Evolutionary conservation across 768 basidiomycete species (phyloP), one percentile per base, ranked within the genome.

Genomic region (Exsudoporus frostii): DNA sequence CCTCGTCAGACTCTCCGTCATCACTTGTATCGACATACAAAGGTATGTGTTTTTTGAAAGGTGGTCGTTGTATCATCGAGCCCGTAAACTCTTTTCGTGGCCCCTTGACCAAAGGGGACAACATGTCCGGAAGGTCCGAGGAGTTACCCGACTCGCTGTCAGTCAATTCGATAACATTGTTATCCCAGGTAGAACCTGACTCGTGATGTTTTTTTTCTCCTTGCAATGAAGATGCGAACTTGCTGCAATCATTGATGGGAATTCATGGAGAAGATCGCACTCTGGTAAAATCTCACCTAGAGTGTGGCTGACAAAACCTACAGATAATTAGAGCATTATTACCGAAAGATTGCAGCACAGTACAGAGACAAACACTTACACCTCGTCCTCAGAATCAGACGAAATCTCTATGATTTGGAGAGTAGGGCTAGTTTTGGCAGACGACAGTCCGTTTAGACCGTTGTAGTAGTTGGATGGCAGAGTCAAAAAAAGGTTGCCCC

Each of bases 401-500:
- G 79, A 82, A 65, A 83, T 79, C 58, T 83, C 79, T 53, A 85
- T 82, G 22, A 84, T 68, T 40, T 75, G 69, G 38, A 59, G 57
- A 34, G 58, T 33, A 5, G 51, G 48, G 55, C 20, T 34, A 29
- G 29, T 49, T 47, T 29, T 46, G 17, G 22, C 22, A 15, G 45
- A 40, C 15, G 41, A 50, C 29, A 24, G 22, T 10, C 54, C 51
- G 11, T 25, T 56, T 7, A 19, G 27, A 39, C 1, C 17, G 29
- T 47, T 4, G 3, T 13, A 0, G 19, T 48, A 10, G 5, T 32
- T 29, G 13, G 29, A 46, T 29, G 9, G 5, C 40, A 25, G 6
- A 39, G 1, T 20, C 11, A 44, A 50, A 29, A 4, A 32, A 22
- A 25, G 27, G 38, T 8, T 34, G 7, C 17, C 14, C 39, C 24